Base-by-base conservation (phyloP, 345 rosid genomes). In the Hevea brasiliensis region DNA sequence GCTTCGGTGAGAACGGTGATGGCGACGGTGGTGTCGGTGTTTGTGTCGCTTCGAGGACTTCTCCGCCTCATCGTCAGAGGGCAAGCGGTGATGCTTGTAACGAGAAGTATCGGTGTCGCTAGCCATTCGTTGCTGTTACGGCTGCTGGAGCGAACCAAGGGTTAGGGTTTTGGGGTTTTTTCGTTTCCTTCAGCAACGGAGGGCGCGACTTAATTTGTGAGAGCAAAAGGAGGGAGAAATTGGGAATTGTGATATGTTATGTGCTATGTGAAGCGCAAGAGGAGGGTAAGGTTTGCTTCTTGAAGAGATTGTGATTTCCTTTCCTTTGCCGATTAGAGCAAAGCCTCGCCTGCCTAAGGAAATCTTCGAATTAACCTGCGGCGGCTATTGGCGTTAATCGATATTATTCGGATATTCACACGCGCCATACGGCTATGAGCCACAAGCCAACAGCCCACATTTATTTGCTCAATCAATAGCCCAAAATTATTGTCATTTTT, bases 11-110 rank as follows among this genome's bases (percentile, higher is more conserved):
- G 83, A 92, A 50, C 80, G 92, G 67, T 77, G 89, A 65, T 55
- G 37, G 37, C 37, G 37, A 4, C 37, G 92, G 68, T 86, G 92
- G 68, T 86, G 98, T 68, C 93, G 96, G 73, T 91, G 91, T 74
- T 96, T 93, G 77, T 84, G 94, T 15, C 93, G 94, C 72, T 91
- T 90, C 12, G 89, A 80, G 24, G 91, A 85, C 84, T 88, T 89
- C 13, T 81, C 90, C 9, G 75, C 79, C 48, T 85, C 92, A 6
- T 86, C 90, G 20, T 74, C 86, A 12, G 86, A 76, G 61, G 86
- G 21, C 56, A 86, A 87, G 26, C 89, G 93, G 60, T 80, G 89
- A 82, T 91, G 93, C 87, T 91, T 93, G 73, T 88, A 87, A 73
- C 79, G 89, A 64, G 89, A 82, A 42, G 66, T 63, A 50, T 79